These are phyloP conservation scores for Umbilicaria muhlenbergii DNA, from an alignment of 495 filamentous ascomycete species.

Conservation along the genomic window DNA sequence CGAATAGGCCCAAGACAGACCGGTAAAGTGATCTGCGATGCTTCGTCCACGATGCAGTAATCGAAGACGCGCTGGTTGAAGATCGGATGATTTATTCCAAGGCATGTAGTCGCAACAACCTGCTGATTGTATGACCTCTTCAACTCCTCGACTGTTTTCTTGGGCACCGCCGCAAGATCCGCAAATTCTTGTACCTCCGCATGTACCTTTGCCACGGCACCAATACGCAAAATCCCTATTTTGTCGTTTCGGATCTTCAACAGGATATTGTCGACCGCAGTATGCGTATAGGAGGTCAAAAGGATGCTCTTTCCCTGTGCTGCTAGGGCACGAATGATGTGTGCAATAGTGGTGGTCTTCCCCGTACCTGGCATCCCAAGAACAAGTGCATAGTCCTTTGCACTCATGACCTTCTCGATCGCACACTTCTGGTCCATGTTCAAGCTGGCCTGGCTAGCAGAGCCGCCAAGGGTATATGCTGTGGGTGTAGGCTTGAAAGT, in stretches of 20 bases:
- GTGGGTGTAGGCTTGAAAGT: slow-evolving; percentile 51
- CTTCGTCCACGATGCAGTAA: slow-evolving; percentile 96
- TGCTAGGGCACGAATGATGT: slow-evolving; percentile 87
- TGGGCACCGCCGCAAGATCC: slow-evolving; percentile 53
- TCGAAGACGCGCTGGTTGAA: slow-evolving; percentile 87
- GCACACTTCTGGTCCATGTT: slow-evolving; percentile 79
- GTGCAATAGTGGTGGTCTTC: slow-evolving; percentile 93
- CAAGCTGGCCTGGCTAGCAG: slow-evolving; percentile 35
- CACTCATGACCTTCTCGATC: slow-evolving; percentile 87
- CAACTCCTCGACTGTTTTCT: slow-evolving; percentile 66
- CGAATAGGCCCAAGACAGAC: slow-evolving; percentile 87
- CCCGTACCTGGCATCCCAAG: slow-evolving; percentile 97
- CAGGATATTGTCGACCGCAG: slow-evolving; percentile 93
- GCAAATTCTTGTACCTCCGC: slow-evolving; percentile 74
- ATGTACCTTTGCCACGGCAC: slow-evolving; percentile 68
- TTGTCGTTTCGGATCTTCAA: slow-evolving; percentile 71
- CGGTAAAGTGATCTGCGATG: slow-evolving; percentile 90
- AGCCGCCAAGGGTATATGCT: slow-evolving; percentile 35
- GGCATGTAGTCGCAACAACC: slow-evolving; percentile 86
- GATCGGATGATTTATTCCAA: slow-evolving; percentile 75
- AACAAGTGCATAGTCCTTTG: slow-evolving; percentile 84
- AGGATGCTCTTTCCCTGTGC: slow-evolving; percentile 83
- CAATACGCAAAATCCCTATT: slow-evolving; percentile 70
- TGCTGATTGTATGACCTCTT: slow-evolving; percentile 66
- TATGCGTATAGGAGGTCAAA: slow-evolving; percentile 89